Base-by-base conservation (phyloP, 495 filamentous ascomycete genomes). In the Tuber indicum region DNA sequence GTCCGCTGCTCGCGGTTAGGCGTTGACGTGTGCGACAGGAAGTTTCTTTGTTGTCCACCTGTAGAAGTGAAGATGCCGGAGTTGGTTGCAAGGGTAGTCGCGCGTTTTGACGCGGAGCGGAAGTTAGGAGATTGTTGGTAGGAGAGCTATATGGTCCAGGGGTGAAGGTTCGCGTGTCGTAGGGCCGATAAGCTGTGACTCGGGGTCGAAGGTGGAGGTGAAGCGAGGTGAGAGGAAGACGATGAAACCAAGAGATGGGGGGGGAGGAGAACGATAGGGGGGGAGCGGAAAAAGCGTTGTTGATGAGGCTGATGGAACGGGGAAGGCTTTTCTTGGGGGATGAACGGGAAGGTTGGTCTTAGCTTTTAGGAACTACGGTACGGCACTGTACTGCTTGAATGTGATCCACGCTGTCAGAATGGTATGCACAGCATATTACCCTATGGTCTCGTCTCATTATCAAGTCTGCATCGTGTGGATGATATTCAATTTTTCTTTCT, bases 41-140 rank as follows among this genome's bases (percentile, higher is more conserved):
- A 66, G 58, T 17, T 36, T 36, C 58, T 36, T 7, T 7, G 58
- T 66, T 36, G 26, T 12, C 26, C 6, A 36, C 26, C 58, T 36
- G 14, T 66, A 36, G n/a, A 66, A 36, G 26, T 66, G 58, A 36
- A 66, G 16, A 32, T 19, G 6, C 10, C 9, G 26, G 26, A 14
- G 58, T 36, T 66, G 58, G n/a, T 62, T 62, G n/a, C 52, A 62
- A 62, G 12, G 23, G 52, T 72, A 42, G 42, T 73, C n/a, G 72
- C 46, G 72, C 43, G 44, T 72, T 21, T 42, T 23, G 36, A 47
- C 41, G 43, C 26, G 72, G 46, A 44, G 43, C 1, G 72, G 43
- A 32, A 39, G 71, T 46, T 72, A 17, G 58, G 58, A 58, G 49
- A 58, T 58, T 58, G 49, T 58, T n/a, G 49, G 49, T 58, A 2